phyloP scores from a whole-genome alignment of 306 rosid genomes.

The Glycine tomentella region DNA sequence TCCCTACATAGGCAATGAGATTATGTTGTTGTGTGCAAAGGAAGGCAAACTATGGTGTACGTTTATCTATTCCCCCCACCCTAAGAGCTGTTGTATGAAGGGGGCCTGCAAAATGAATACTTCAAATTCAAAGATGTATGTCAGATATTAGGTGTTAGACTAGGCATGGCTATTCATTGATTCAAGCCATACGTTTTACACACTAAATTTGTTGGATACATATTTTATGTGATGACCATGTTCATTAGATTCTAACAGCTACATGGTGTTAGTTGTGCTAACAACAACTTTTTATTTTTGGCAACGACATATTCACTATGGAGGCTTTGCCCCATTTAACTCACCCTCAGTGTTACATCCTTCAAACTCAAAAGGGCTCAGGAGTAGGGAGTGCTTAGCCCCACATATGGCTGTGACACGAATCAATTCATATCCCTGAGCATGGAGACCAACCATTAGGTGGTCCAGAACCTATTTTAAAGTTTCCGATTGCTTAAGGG shows the following conservation, averaged over 20 bases:
- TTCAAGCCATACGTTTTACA: constrained; percentile 1
- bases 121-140: not conserved
- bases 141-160: constrained; percentile 1
- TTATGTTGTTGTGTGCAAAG: constrained; percentile 44
- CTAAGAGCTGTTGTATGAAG: not conserved
- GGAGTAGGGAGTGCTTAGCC: not conserved
- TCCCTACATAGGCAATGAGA: constrained; percentile 50
- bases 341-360: constrained; percentile 6
- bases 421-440: not conserved
- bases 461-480: constrained; percentile 19
- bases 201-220: constrained; percentile 14
- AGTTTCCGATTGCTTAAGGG: not conserved
- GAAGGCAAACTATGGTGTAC: constrained; percentile 2
- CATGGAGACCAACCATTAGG: not conserved
- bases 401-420: not conserved
- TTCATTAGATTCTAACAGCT: not conserved
- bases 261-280: not conserved
- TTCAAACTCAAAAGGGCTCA: not conserved
- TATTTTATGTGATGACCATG: constrained; percentile 24
- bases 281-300: not conserved
- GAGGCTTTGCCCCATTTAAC: constrained; percentile 17
- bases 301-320: not conserved
- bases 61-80: not conserved
- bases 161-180: not conserved
- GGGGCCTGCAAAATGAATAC: constrained; percentile 16